Evolutionary conservation across 306 rosid genomes (phyloP), one percentile per base, ranked within the genome.

Genomic region (Acacia confusa): DNA sequence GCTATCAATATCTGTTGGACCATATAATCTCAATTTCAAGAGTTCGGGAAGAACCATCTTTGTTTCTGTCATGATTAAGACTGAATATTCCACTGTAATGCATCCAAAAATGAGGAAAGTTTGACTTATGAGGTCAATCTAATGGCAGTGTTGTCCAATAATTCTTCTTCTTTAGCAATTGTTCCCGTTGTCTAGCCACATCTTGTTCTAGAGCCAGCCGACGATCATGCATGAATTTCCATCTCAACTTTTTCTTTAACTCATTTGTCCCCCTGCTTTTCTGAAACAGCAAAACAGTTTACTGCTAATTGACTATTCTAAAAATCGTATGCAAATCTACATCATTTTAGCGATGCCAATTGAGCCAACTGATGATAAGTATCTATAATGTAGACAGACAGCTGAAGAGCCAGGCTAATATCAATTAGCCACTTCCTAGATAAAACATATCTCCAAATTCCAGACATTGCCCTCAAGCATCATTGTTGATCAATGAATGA

Each of bases 51-150:
- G 97, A 89, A 74, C 94, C 99, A 52, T 95, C 98, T 88, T 95
- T 95, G 92, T 92, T 94, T 74, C 91, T 81, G 28, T 92, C 98
- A 30, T 92, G 98, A 83, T 93, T 95, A 70, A 95, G 94, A 88
- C 98, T 95, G 88, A 95, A 95, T 38, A 93, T 78, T 80, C 98
- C 99, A 52, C 98, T 95, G 87, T 92, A 95, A 79, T n/a, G n/a
- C n/a, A n/a, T n/a, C n/a, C n/a, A n/a, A n/a, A n/a, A n/a, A n/a
- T n/a, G n/a, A n/a, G n/a, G n/a, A n/a, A n/a, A n/a, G n/a, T n/a
- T n/a, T n/a, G n/a, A n/a, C n/a, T n/a, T n/a, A n/a, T n/a, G n/a
- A n/a, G n/a, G n/a, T n/a, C n/a, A n/a, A n/a, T n/a, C n/a, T n/a
- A n/a, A n/a, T n/a, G n/a, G n/a, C n/a, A n/a, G n/a, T n/a, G n/a